Percentiles rank a stretch among this genome's conserved stretches.
phyloP scores from a whole-genome alignment of 2,329 filamentous ascomycete species.

The Stagonosporopsis tanaceti region DNA sequence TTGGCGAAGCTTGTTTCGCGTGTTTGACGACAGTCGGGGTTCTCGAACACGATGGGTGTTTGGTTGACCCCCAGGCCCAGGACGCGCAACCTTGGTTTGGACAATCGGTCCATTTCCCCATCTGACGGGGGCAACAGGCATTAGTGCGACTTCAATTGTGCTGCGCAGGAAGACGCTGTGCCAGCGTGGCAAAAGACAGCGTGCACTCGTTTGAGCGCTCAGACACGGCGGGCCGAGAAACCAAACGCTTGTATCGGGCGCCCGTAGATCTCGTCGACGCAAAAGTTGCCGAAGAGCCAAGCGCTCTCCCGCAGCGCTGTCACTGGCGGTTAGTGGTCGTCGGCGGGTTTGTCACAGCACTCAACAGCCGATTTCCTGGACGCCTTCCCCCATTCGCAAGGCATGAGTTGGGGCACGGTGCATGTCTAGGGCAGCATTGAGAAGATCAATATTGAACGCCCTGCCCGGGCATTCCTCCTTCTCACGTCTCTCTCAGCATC shows the following conservation, averaged over 20 bases:
- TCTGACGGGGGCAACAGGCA: constrained; percentile 9
- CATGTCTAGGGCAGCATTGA: constrained; percentile 14
- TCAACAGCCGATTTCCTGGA: constrained; percentile 4
- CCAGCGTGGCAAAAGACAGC: constrained; percentile 9
- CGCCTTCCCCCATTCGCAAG: constrained; percentile 18
- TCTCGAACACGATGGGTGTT: constrained; percentile 9
- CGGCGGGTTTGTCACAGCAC: constrained; percentile 3
- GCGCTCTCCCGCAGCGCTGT: neutral
- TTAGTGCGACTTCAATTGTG: neutral
- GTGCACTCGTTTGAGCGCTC: constrained; percentile 3
- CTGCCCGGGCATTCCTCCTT: constrained; percentile 5
- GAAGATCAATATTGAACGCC: constrained; percentile 10
- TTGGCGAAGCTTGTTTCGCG: constrained; percentile 40
- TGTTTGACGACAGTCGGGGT: constrained; percentile 3
- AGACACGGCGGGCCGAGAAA: neutral
- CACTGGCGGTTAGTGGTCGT: constrained; percentile 3
- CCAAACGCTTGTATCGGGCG: constrained; percentile 5
- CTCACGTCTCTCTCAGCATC: constrained; percentile 1
- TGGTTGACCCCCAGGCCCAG: constrained; percentile 1
- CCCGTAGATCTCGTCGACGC: neutral
- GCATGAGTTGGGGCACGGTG: constrained; percentile 16
- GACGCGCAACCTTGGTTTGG: constrained; percentile 14
- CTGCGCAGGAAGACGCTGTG: neutral
- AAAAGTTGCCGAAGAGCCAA: neutral
- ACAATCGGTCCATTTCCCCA: constrained; percentile 6